A percentile compares a stretch with the other conserved stretches of the same genome.
Conservation (phyloP, 2,329 filamentous ascomycete species). For the Magnaporthiopsis poae region DNA sequence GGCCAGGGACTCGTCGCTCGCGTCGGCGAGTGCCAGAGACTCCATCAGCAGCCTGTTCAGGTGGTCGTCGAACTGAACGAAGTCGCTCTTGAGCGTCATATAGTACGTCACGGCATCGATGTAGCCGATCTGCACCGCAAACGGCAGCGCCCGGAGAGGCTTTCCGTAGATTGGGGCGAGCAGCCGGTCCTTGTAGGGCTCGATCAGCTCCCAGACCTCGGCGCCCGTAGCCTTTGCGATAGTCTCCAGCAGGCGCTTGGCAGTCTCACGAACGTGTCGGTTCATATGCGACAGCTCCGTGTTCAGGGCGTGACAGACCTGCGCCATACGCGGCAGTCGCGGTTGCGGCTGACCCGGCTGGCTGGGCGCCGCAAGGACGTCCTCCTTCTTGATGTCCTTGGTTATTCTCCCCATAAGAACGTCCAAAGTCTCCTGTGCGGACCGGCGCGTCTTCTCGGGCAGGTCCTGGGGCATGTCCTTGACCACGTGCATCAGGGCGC, state of each 20-base stretch:
- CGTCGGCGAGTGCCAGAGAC: constrained; percentile 84
- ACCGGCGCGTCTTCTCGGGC: constrained; percentile 74
- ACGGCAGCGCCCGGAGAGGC: constrained; percentile 81
- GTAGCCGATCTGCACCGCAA: constrained; percentile 91
- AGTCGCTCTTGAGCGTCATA: constrained; percentile 76
- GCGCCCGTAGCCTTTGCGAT: constrained; percentile 69
- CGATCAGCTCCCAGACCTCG: constrained; percentile 78
- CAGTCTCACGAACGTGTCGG: constrained; percentile 80
- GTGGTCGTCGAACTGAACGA: constrained; percentile 84
- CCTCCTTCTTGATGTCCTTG: constrained; percentile 69
- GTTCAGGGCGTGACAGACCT: constrained; percentile 76
- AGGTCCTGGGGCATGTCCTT: constrained; percentile 96
- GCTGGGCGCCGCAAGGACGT: constrained; percentile 39
- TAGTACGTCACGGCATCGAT: constrained; percentile 97
- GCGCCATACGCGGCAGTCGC: constrained; percentile 53
- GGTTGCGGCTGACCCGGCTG: constrained; percentile 28
- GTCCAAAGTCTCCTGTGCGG: constrained; percentile 75
- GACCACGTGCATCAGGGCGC: constrained; percentile 90
- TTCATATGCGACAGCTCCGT: constrained; percentile 92
- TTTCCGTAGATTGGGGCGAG: constrained; percentile 92
- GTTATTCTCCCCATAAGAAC: constrained; percentile 70
- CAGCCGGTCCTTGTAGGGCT: constrained; percentile 80
- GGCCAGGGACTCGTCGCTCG: constrained; percentile 82
- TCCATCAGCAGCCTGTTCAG: constrained; percentile 86
- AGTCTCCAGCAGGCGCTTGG: constrained; percentile 68